Percentiles rank a stretch among this genome's conserved stretches.
Evolutionary conservation across 352 stramenopile genomes (phyloP).

Genomic region (Pythium dissotocum): DNA sequence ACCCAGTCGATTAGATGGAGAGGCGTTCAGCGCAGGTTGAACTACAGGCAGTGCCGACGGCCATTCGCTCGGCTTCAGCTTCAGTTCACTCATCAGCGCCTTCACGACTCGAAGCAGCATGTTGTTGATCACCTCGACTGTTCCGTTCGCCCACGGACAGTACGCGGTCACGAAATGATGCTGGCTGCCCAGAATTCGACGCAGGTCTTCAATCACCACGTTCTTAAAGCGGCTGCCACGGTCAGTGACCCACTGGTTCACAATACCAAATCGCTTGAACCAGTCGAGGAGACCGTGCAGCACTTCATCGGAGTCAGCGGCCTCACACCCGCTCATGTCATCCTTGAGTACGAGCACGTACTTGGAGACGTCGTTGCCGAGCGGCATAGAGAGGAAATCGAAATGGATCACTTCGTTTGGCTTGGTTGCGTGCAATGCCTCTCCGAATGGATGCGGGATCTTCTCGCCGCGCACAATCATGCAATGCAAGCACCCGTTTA

Average conservation of each 20-base stretch:
- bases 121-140: constrained; percentile 37
- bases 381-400: constrained; percentile 31
- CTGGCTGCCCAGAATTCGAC: constrained; percentile 10
- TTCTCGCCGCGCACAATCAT: neutral
- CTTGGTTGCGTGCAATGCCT: constrained; percentile 24
- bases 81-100: constrained; percentile 26
- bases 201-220: constrained; percentile 22
- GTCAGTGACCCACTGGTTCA: constrained; percentile 30
- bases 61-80: constrained; percentile 15
- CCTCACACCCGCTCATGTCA: constrained; percentile 27
- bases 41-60: constrained; percentile 26
- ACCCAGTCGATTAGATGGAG: constrained; percentile 22
- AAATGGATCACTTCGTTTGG: constrained; percentile 44
- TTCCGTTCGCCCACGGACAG: constrained; percentile 43
- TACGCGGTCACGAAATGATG: constrained; percentile 38
- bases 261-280: constrained; percentile 29
- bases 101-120: constrained; percentile 20
- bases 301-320: constrained; percentile 7
- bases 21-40: constrained; percentile 25
- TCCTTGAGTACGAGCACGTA: constrained; percentile 39
- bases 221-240: constrained; percentile 41
- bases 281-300: constrained; percentile 14
- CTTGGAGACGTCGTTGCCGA: constrained; percentile 9
- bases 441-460: constrained; percentile 7
- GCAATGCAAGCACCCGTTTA: neutral